These are phyloP conservation scores for Xylariaceae sp. DNA, from an alignment of 2,329 filamentous ascomycete species.

Conservation along the genomic window DNA sequence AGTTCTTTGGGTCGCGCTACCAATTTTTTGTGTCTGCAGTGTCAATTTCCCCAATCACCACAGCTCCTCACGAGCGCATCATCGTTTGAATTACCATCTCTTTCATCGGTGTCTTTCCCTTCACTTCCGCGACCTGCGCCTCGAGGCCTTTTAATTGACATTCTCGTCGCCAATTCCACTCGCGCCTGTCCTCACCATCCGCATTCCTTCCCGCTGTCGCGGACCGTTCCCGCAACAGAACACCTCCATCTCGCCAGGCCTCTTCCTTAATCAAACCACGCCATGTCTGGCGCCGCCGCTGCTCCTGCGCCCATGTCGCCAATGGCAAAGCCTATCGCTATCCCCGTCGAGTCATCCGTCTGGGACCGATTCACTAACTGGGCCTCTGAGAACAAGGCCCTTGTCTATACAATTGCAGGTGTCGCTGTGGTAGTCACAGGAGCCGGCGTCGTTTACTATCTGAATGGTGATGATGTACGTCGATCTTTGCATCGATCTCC, in stretches of 20 bases:
- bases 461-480: slow-evolving; percentile 59
- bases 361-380: slow-evolving; percentile 90
- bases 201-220: background rate
- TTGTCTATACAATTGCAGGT: slow-evolving; percentile 94
- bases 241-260: background rate
- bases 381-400: slow-evolving; percentile 92
- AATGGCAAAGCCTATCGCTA: slow-evolving; percentile 38
- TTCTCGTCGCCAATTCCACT: background rate
- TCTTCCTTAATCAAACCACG: background rate
- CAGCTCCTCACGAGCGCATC: slow-evolving; percentile 18
- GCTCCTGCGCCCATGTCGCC: slow-evolving; percentile 47
- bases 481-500: background rate
- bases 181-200: background rate
- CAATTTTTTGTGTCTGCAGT: slow-evolving; percentile 15
- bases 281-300: slow-evolving; percentile 39
- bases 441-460: slow-evolving; percentile 89
- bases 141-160: background rate
- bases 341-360: slow-evolving; percentile 57
- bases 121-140: background rate
- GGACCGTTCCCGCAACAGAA: too few species aligned
- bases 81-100: slow-evolving; percentile 3
- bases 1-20: slow-evolving; percentile 17
- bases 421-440: slow-evolving; percentile 88
- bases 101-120: background rate
- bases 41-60: background rate